phyloP scores from a whole-genome alignment of 768 basidiomycete genomes.

The Termitomyces sp. region DNA sequence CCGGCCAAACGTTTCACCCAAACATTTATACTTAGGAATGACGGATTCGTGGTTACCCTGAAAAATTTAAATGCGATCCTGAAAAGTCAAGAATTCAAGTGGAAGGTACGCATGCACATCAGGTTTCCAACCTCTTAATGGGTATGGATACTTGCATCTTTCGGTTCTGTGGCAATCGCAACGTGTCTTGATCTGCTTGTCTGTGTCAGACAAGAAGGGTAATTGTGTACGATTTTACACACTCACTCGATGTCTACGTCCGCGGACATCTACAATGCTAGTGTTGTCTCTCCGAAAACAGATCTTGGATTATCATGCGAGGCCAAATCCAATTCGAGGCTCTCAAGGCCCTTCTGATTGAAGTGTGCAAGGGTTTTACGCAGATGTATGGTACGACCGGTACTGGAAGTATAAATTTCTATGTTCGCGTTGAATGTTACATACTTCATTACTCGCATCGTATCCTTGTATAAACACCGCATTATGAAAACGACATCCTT shows the following conservation, averaged over 20 bases:
- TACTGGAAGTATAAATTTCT: too few species aligned
- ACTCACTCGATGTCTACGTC: neutral
- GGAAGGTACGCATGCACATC: neutral
- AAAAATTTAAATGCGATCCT: neutral
- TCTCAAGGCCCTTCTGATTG: neutral
- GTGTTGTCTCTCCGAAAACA: neutral
- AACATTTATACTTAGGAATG: neutral
- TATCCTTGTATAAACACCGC: slow-evolving; percentile 1
- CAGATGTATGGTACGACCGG: neutral
- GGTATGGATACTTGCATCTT: neutral
- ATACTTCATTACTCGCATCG: neutral
- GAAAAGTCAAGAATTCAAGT: neutral
- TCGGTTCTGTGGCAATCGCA: neutral
- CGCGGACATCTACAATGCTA: neutral
- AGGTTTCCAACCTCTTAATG: neutral
- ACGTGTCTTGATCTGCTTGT: neutral
- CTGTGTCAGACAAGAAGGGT: neutral
- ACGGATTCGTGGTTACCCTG: neutral
- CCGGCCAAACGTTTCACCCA: neutral
- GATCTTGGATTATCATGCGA: too few species aligned
- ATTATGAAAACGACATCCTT: neutral
- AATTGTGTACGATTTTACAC: neutral
- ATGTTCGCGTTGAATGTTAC: neutral
- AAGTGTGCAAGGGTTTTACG: neutral
- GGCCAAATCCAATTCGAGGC: too few species aligned